Conservation (phyloP, 108 stramenopile species). For the Nannochloropsis oceanica region DNA sequence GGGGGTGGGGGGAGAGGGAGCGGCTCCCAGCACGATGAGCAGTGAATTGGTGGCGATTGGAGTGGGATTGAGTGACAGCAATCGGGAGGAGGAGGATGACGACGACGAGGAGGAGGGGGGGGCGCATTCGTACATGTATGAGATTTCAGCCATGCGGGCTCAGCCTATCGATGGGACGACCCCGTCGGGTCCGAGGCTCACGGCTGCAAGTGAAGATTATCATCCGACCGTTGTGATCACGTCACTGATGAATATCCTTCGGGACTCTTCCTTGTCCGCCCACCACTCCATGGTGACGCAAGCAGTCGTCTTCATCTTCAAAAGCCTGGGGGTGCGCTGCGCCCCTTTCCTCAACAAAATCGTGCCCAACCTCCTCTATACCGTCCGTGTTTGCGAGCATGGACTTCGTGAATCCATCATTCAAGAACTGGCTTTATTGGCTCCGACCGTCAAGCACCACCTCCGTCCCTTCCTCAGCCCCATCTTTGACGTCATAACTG, state of each 20-base stretch:
- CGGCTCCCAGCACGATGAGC: neutral
- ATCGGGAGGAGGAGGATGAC: neutral
- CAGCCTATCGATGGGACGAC: conserved; percentile 49
- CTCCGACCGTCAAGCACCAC: conserved; percentile 64
- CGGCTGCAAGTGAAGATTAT: conserved; percentile 64
- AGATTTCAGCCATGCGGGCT: conserved; percentile 67
- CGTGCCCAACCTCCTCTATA: conserved; percentile 69
- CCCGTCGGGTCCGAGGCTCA: neutral
- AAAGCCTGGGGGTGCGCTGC: conserved; percentile 63
- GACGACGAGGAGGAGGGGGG: conserved; percentile 24
- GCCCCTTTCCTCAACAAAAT: conserved; percentile 65
- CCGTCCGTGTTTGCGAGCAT: conserved; percentile 51
- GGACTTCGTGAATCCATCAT: conserved; percentile 71
- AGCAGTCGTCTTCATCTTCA: conserved; percentile 77
- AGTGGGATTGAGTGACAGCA: neutral
- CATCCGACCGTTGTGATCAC: conserved; percentile 81
- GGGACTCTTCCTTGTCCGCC: conserved; percentile 61
- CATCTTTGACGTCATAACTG: conserved; percentile 68
- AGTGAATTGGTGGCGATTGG: neutral
- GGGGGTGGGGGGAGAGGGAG: neutral
- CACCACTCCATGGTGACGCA: conserved; percentile 86
- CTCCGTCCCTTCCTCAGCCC: conserved; percentile 65
- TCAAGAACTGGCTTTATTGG: conserved; percentile 66
- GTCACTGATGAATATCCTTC: conserved; percentile 68
- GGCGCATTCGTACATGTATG: conserved; percentile 70